Evolutionary conservation across 129 eudicot species (phyloP), one percentile per base, ranked within the genome.

Genomic region (Scalesia atractyloides): DNA sequence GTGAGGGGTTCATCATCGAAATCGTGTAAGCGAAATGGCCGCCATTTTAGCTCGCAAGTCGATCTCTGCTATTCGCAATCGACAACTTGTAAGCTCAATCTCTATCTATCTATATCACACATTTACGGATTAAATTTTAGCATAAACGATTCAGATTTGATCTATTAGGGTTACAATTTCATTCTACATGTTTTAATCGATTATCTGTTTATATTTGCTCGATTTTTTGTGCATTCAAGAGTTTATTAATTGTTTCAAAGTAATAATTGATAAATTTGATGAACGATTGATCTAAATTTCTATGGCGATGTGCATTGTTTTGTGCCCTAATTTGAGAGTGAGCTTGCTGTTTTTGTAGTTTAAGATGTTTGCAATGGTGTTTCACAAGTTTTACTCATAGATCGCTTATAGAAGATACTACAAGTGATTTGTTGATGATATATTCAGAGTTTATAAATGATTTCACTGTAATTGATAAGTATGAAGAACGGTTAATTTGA

Each of bases 1-100:
- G 46, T 41, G 19, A 59, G 11, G 26, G 37, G 75, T 46, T 44
- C 54, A 51, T 74, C 80, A 53, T 39, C 71, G 51, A 48, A 57
- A 64, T 69, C 77, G 36, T 33, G 68, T 75, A 33, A 33, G 82
- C 30, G 51, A 83, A 57, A 88, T 88, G 96, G 91, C 96, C 43
- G 85, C 91, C 79, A 70, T 85, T 10, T 81, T 90, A 74, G 93
- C 94, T 87, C 94, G 96, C 71, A 85, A 84, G 72, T 85, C 96
- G 69, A 67, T 90, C 54, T 64, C 83, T 16, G 84, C 86, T 62
- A 62, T 85, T 56, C 94, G 94, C 53, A 78, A 79, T 81, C 94
- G 89, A 53, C 88, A 85, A 19, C 91, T 87, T 47, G 96, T 90
- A 81, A 83, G 85, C 72, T 51, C 56, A 12, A 36, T 73, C 41